phyloP scores from a whole-genome alignment of 192 early-diverging fungal genomes.

The Gaertneriomyces semiglobifer region DNA sequence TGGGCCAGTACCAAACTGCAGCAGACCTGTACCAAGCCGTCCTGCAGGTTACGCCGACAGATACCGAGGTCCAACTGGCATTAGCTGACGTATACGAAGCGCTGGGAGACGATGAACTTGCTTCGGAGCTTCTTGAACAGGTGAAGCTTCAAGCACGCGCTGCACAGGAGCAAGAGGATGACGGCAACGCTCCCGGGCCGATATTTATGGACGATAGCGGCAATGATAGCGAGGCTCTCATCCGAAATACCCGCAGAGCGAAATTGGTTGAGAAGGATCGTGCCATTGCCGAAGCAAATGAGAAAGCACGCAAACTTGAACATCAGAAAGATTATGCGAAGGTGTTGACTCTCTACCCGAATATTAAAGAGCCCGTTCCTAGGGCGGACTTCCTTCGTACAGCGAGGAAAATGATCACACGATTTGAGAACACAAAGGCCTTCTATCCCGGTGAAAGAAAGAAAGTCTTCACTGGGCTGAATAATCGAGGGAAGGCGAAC shows the following conservation, averaged over 20 bases:
- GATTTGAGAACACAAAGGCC: slow-evolving; percentile 35
- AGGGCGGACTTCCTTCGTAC: slow-evolving; percentile 36
- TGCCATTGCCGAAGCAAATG: slow-evolving; percentile 21
- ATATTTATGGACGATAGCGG: background rate
- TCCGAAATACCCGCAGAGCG: background rate
- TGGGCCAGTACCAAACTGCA: slow-evolving; percentile 54
- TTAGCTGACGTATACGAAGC: slow-evolving; percentile 73
- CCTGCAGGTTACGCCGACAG: slow-evolving; percentile 57
- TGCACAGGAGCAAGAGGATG: slow-evolving; percentile 15
- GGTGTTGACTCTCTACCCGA: slow-evolving; percentile 1
- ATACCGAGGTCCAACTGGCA: slow-evolving; percentile 63
- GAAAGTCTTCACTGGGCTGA: slow-evolving; percentile 8
- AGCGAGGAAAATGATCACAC: slow-evolving; percentile 27
- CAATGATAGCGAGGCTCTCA: background rate
- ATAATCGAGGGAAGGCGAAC: slow-evolving; percentile 6
- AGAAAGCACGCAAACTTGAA: slow-evolving; percentile 8
- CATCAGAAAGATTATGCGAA: slow-evolving; percentile 5
- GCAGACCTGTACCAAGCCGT: slow-evolving; percentile 47
- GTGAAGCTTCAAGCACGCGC: slow-evolving; percentile 2
- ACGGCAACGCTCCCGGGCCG: background rate
- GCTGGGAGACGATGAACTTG: slow-evolving; percentile 52
- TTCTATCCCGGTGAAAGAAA: slow-evolving; percentile 37
- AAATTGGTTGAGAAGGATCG: slow-evolving; percentile 10
- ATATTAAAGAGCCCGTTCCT: slow-evolving; percentile 7
- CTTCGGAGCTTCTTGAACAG: slow-evolving; percentile 19